Percentiles rank a stretch among this genome's conserved stretches.
Evolutionary conservation across 345 rosid genomes (phyloP).

Genomic region (Clarkia xantiana): DNA sequence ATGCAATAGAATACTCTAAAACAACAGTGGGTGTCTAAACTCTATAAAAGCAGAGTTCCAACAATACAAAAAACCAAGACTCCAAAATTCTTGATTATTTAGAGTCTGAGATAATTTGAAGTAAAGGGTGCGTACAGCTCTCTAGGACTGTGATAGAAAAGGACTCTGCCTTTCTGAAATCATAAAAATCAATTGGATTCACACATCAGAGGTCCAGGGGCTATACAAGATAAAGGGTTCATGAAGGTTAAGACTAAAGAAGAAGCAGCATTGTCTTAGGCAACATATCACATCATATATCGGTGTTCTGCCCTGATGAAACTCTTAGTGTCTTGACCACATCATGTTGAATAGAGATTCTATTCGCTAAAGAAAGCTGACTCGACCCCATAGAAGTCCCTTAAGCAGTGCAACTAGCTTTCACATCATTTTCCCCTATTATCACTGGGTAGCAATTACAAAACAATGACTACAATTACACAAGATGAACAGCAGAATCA

Average conservation of each 20-base stretch:
- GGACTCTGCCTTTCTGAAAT: constrained; percentile 1
- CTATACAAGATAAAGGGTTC: constrained; percentile 1
- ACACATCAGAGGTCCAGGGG: constrained; percentile 1
- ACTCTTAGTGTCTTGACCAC: constrained; percentile 2
- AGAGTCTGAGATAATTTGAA: background rate
- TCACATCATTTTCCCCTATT: too few relatives aligned
- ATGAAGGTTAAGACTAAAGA: constrained; percentile 1
- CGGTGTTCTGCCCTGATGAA: background rate
- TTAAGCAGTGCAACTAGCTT: too few relatives aligned
- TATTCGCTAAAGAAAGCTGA: background rate
- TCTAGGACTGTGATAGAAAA: background rate
- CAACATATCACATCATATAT: background rate
- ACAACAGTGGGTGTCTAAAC: background rate
- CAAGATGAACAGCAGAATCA: constrained; percentile 1
- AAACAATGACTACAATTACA: background rate
- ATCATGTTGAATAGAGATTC: background rate
- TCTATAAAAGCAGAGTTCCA: background rate
- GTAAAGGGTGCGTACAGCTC: background rate
- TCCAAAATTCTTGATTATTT: background rate
- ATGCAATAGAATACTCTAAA: too few relatives aligned
- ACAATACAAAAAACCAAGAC: background rate
- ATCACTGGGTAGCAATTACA: too few relatives aligned
- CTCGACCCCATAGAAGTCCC: too few relatives aligned
- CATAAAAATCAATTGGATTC: background rate
- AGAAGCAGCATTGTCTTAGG: constrained; percentile 1